phyloP scores from a whole-genome alignment of 1,139 yeast genomes.

The Suhomyces atakaporum region DNA sequence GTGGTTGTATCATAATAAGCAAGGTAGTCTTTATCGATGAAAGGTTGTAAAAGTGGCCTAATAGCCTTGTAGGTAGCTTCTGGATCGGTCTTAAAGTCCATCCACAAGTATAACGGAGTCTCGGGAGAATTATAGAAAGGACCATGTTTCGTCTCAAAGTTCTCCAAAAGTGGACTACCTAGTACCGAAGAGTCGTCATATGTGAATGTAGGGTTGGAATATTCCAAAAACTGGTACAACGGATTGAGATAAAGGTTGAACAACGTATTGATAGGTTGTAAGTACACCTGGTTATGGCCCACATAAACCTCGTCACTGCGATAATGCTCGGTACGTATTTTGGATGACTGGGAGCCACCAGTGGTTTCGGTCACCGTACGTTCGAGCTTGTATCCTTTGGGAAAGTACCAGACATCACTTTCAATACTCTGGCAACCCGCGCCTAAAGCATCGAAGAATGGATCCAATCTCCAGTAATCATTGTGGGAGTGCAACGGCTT shows the following conservation, averaged over 20 bases:
- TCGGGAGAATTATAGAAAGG: constrained; percentile 45
- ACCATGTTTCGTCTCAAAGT: constrained; percentile 26
- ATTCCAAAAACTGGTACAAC: constrained; percentile 47
- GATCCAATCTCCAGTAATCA: constrained; percentile 69
- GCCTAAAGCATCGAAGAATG: constrained; percentile 62
- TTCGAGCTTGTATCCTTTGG: constrained; percentile 27
- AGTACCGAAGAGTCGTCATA: constrained; percentile 7
- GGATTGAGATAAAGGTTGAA: constrained; percentile 57
- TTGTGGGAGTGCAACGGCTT: constrained; percentile 70
- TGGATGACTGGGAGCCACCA: constrained; percentile 11
- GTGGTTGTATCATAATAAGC: constrained; percentile 33
- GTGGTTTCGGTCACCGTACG: constrained; percentile 28
- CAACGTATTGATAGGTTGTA: constrained; percentile 48
- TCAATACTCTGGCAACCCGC: constrained; percentile 65
- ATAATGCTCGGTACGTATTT: constrained; percentile 23
- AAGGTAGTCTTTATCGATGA: constrained; percentile 36
- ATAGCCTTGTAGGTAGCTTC: constrained; percentile 33
- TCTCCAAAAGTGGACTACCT: constrained; percentile 17
- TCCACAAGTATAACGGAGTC: constrained; percentile 41
- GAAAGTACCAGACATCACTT: constrained; percentile 68
- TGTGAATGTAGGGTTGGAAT: constrained; percentile 39
- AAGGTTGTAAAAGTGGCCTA: constrained; percentile 31
- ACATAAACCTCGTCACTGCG: constrained; percentile 52
- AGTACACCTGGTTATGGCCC: constrained; percentile 59
- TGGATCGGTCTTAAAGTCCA: constrained; percentile 45